Conservation (phyloP, 495 filamentous ascomycete genomes). For the Cercophora scortea region DNA sequence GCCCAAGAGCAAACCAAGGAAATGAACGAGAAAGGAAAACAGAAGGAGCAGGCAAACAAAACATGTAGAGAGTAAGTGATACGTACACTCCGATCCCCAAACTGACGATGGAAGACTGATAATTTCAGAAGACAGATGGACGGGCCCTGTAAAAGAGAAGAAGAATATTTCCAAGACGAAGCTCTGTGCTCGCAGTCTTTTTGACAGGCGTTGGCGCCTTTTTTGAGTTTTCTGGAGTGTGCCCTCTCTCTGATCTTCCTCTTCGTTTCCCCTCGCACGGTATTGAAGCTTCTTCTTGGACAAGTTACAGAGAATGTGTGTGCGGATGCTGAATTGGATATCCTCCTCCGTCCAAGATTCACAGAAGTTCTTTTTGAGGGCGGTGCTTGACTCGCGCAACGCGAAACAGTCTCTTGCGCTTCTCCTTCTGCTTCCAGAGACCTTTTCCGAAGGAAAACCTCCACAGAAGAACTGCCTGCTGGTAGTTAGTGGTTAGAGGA, state of each 20-base stretch:
- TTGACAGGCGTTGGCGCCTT: constrained; percentile 10
- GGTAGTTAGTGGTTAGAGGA: background rate
- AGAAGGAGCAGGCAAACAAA: constrained; percentile 3
- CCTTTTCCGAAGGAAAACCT: background rate
- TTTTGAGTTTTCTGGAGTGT: constrained; percentile 1
- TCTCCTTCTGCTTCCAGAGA: background rate
- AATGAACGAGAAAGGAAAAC: constrained; percentile 1
- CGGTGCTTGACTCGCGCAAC: constrained; percentile 4
- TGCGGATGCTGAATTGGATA: background rate
- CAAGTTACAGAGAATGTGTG: constrained; percentile 6
- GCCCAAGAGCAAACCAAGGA: background rate
- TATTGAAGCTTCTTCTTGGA: background rate
- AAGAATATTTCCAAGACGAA: constrained; percentile 14
- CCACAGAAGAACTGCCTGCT: background rate
- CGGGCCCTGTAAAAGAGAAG: constrained; percentile 13
- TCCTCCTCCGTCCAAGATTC: constrained; percentile 1
- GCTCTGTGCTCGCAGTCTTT: constrained; percentile 24
- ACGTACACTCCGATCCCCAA: constrained; percentile 29
- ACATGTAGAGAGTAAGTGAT: constrained; percentile 16
- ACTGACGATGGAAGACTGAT: constrained; percentile 12
- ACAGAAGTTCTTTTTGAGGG: background rate
- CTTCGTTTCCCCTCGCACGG: constrained; percentile 1
- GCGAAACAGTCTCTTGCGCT: background rate
- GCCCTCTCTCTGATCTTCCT: background rate
- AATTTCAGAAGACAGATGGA: constrained; percentile 9